Percentiles rank a stretch among this genome's conserved stretches.
phyloP scores from a whole-genome alignment of 306 rosid genomes.

The Chamaecrista fasciculata region DNA sequence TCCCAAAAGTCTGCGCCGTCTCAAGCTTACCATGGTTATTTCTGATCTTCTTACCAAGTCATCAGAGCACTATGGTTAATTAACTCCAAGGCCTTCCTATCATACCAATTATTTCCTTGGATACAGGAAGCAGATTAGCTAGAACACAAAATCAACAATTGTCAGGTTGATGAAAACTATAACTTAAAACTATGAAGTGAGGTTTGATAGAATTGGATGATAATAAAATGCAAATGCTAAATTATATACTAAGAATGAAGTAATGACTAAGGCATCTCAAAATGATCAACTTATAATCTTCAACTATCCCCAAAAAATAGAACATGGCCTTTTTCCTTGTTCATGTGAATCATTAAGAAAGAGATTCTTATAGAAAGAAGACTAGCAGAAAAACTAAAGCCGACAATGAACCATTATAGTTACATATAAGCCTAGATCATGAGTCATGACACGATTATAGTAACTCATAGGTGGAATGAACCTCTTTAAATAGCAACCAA shows the following conservation, averaged over 20 bases:
- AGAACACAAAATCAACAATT: not conserved
- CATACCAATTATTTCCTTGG: constrained; percentile 29
- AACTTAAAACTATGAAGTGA: not conserved
- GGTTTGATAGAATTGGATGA: not conserved
- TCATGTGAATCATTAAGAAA: not conserved
- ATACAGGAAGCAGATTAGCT: constrained; percentile 19
- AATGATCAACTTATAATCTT: not conserved
- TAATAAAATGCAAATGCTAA: not conserved
- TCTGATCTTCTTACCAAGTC: constrained; percentile 19
- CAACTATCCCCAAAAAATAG: not conserved
- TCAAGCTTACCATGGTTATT: constrained; percentile 74
- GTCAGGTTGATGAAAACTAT: not conserved
- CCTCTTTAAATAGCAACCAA: constrained; percentile 12
- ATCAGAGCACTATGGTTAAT: constrained; percentile 1
- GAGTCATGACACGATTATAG: not conserved
- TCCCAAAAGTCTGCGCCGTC: constrained; percentile 85
- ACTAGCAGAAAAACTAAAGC: not conserved
- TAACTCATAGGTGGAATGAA: not conserved
- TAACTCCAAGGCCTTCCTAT: constrained; percentile 6
- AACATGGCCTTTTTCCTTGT: not conserved
- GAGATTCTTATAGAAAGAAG: not conserved
- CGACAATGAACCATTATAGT: not conserved
- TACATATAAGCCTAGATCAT: not conserved
- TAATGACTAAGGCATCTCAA: not conserved
- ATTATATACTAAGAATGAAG: not conserved